These are phyloP conservation scores for Puccinellia tenuiflora DNA, from an alignment of 176 grass and related monocot genomes.

Conservation along the genomic window DNA sequence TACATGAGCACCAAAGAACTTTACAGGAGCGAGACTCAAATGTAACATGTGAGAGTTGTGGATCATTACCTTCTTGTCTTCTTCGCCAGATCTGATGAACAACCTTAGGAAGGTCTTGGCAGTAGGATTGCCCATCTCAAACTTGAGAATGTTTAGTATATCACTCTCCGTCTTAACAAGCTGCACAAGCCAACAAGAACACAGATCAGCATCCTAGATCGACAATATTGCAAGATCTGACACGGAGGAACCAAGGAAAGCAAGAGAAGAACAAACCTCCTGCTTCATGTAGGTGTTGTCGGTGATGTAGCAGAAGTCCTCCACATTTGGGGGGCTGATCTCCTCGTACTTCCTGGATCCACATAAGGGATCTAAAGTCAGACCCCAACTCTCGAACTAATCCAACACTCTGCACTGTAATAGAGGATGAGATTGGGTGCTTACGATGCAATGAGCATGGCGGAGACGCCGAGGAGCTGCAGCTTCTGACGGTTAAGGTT, in stretches of 20 bases:
- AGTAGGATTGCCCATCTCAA: conserved; percentile 92
- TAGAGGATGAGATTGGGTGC: not conserved
- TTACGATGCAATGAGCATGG: conserved; percentile 78
- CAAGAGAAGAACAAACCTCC: conserved; percentile 29
- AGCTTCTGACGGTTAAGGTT: conserved; percentile 37
- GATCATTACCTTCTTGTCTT: conserved; percentile 54
- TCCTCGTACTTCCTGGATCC: conserved; percentile 62
- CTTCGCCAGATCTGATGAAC: conserved; percentile 59
- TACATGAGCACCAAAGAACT: not conserved
- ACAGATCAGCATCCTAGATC: not conserved
- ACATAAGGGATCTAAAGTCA: not conserved
- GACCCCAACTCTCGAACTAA: not conserved
- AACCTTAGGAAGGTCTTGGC: conserved; percentile 77
- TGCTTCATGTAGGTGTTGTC: conserved; percentile 64
- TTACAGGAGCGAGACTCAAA: not conserved
- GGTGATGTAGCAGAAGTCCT: conserved; percentile 69
- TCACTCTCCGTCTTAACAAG: conserved; percentile 55
- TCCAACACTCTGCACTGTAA: not conserved
- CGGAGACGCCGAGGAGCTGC: conserved; percentile 61
- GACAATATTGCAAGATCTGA: not conserved
- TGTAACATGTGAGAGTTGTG: not conserved
- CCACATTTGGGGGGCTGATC: conserved; percentile 58
- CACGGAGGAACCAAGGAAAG: not conserved
- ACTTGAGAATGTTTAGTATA: conserved; percentile 50
- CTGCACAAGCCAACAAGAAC: conserved; percentile 12